These are phyloP conservation scores for Pisolithus thermaeus DNA, from an alignment of 1,284 basidiomycete genomes.

Conservation along the genomic window DNA sequence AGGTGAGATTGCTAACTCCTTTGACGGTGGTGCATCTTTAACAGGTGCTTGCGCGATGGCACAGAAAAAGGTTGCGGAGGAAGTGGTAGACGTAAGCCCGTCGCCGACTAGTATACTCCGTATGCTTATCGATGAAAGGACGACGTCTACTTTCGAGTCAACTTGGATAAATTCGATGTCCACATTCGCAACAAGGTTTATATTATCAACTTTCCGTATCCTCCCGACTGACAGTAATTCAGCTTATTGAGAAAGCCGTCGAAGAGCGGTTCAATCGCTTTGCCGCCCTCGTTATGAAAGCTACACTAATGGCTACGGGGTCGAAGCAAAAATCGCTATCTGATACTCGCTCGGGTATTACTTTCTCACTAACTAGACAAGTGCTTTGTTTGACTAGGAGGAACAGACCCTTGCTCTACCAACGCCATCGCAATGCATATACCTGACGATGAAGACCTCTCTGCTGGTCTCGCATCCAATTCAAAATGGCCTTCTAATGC, in stretches of 20 bases:
- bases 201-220: slow-evolving; percentile 1
- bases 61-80: slow-evolving; percentile 55
- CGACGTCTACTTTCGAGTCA: slow-evolving; percentile 74
- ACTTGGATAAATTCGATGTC: slow-evolving; percentile 84
- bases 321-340: slow-evolving; percentile 53
- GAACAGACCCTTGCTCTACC: slow-evolving; percentile 56
- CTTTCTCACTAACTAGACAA: neutral
- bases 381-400: slow-evolving; percentile 7
- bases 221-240: slow-evolving; percentile 11
- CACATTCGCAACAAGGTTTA: slow-evolving; percentile 83
- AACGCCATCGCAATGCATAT: slow-evolving; percentile 56
- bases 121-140: slow-evolving; percentile 43
- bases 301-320: slow-evolving; percentile 66
- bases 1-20: slow-evolving; percentile 34
- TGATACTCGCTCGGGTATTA: slow-evolving; percentile 61
- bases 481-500: slow-evolving; percentile 55
- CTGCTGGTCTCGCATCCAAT: slow-evolving; percentile 49
- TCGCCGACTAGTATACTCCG: neutral
- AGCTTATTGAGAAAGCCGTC: slow-evolving; percentile 75
- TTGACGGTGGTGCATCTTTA: slow-evolving; percentile 2
- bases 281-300: slow-evolving; percentile 66
- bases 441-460: slow-evolving; percentile 53
- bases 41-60: slow-evolving; percentile 2
- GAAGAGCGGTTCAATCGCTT: slow-evolving; percentile 74
- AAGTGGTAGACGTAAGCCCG: slow-evolving; percentile 59